Evolutionary conservation across 1,139 yeast species (phyloP), one percentile per base, ranked within the genome.

Genomic region (Hemisphaericaspora subhashii): DNA sequence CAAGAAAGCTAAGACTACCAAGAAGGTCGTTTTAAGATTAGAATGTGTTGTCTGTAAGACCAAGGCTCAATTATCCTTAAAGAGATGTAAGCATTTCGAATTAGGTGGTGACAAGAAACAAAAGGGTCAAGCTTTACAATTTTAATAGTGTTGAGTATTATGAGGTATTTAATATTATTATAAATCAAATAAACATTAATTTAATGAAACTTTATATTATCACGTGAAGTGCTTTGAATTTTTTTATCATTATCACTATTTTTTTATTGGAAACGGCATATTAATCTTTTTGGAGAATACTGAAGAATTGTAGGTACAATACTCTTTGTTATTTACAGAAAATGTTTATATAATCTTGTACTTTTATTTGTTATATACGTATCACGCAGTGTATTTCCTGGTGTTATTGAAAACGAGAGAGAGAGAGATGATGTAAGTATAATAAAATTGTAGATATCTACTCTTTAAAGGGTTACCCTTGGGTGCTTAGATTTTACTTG

Each of bases 61-160:
- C 81, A 92, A 89, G 86, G 86, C 95, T 68, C 98, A 94, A 82
- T 83, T 94, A 62, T 72, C 96, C 52, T 83, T 92, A 76, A 92
- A 92, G 95, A 88, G 98, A 84, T 92, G 98, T 85, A 94, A 92
- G 92, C 98, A 94, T 83, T 94, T 92, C 77, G 99, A 92, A 82
- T 89, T 92, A 74, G 98, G 98, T 83, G 98, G 98, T 82, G 98
- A 92, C 84, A 92, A 87, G 88, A 94, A 92, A 82, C 98, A 92
- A 81, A 92, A 92, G 90, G 98, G 98, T 74, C 94, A 85, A 78
- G 96, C 96, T 72, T 82, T 87, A 74, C 95, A 87, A 81, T 87
- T 87, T 76, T 87, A 83, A 81, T 69, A 40, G 43, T 41, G 40
- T 43, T 39, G 31, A 29, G 32, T 29, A 29, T 29, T n/a, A 29